Evolutionary conservation across 768 basidiomycete genomes (phyloP), one percentile per base, ranked within the genome.

Genomic region (Exsudoporus frostii): DNA sequence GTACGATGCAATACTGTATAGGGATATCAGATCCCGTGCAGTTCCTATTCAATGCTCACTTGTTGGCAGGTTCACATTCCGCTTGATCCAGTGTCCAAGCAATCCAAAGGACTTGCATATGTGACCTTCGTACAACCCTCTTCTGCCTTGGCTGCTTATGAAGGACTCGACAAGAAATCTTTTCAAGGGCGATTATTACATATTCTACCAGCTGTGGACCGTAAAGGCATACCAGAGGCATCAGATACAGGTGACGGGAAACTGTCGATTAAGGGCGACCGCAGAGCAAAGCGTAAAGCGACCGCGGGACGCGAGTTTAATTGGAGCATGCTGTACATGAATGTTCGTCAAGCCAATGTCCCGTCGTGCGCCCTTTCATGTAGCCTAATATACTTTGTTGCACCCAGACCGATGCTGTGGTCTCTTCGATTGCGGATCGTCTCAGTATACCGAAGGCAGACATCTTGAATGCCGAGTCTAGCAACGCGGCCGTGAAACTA

Each of bases 281-380:
- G 69, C 29, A 71, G 77, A 20, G 77, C 78, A 32, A 84, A 86
- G 64, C 76, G 83, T 52, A 93, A 86, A 68, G 75, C 80, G 11
- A 73, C 66, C 32, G 85, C 88, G 15, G 86, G 86, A 30, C 85
- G 85, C 56, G 88, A 88, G 51, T 93, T 94, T 65, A 92, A 92
- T 68, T 96, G 92, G 93, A 84, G 86, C 48, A 88, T 93, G 79
- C 68, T 98, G 51, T 98, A 94, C 66, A 94, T 98, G 92, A 98
- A 98, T 77, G 96, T 97, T 75, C 71, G 92, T 86, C 40, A 22
- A 42, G 48, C 51, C 42, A 45, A 60, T 50, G 45, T 48, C 39
- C 56, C 64, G 50, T 64, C 50, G 50, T 52, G 27, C 42, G 50
- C 32, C 41, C 57, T 53, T 37, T 61, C 19, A 14, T n/a, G 51